A percentile compares a stretch with the other conserved stretches of the same genome.
phyloP scores from a whole-genome alignment of 257 asterid genomes.

The Asclepias syriaca region DNA sequence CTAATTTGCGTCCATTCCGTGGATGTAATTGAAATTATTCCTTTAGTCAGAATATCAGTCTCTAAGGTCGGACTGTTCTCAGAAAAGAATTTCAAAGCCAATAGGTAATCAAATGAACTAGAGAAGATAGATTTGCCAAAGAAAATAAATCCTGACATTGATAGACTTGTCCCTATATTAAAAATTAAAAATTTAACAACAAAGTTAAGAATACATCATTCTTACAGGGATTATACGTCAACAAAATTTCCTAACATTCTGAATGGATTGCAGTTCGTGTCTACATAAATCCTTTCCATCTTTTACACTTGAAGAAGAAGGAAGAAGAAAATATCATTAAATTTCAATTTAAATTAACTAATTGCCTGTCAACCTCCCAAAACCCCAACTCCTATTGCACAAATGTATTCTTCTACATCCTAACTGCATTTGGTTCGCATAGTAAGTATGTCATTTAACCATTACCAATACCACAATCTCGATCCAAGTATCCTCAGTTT shows the following conservation, averaged over 20 bases:
- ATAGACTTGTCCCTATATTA: too few relatives aligned
- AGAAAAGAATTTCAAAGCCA: neutral
- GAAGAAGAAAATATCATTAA: neutral
- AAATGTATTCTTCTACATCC: too few relatives aligned
- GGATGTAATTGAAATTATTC: too few relatives aligned
- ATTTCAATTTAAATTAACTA: neutral
- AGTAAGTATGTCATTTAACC: too few relatives aligned
- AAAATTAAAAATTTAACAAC: too few relatives aligned
- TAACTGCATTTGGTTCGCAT: too few relatives aligned
- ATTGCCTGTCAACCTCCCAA: too few relatives aligned
- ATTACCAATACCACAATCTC: too few relatives aligned
- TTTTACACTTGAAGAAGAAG: neutral
- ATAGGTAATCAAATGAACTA: too few relatives aligned
- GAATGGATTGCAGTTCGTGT: neutral
- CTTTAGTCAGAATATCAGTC: neutral
- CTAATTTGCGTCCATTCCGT: too few relatives aligned
- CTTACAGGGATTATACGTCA: neutral
- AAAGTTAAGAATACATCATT: neutral
- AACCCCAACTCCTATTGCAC: too few relatives aligned
- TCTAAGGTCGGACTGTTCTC: too few relatives aligned
- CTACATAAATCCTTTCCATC: neutral
- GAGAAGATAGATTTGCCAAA: neutral
- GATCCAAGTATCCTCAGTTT: neutral
- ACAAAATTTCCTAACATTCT: neutral
- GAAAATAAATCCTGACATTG: neutral